These are phyloP conservation scores for Malus domestica DNA, from an alignment of 306 rosid species.

Conservation along the genomic window ASM211411v1 NC_041805.1:8836001-8836500, in stretches of 20 bases:
- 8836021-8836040: background rate
- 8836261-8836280: background rate
- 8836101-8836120: background rate
- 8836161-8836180: constrained; percentile 54
- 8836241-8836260: background rate
- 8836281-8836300: background rate
- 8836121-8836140: constrained; percentile 89
- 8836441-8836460: background rate
- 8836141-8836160: constrained; percentile 88
- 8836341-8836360: constrained; percentile 1
- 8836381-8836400: too few species aligned
- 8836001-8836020: constrained; percentile 35
- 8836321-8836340: constrained; percentile 45
- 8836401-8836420: background rate
- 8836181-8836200: constrained; percentile 53
- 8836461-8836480: constrained; percentile 11
- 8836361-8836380: background rate
- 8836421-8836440: constrained; percentile 11
- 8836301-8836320: constrained; percentile 2
- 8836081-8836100: background rate
- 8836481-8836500: constrained; percentile 31
- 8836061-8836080: background rate
- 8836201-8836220: constrained; percentile 37
- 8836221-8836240: constrained; percentile 52
- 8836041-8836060: background rate